These are phyloP conservation scores for Phragmites australis DNA, from an alignment of 176 grass and related monocot species.

Conservation along the genomic window DNA sequence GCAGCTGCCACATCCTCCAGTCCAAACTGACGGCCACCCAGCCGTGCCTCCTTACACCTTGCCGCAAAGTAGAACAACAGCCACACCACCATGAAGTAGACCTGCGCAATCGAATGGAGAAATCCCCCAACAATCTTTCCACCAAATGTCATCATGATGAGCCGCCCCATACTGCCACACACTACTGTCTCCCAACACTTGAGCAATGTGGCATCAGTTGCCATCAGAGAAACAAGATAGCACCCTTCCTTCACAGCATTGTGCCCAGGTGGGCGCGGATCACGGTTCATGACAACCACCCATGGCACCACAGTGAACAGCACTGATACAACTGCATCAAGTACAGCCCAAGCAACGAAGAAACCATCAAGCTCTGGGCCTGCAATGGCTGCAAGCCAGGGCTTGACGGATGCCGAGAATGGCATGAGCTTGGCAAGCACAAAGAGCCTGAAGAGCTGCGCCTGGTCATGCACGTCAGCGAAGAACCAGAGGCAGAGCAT, in stretches of 20 bases:
- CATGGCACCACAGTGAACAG: conserved; percentile 88
- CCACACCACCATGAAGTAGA: conserved; percentile 98
- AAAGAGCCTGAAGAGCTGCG: conserved; percentile 82
- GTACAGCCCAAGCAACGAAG: conserved; percentile 73
- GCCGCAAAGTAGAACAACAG: conserved; percentile 72
- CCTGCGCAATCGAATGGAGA: conserved; percentile 61
- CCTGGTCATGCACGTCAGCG: conserved; percentile 68
- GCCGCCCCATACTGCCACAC: conserved; percentile 71
- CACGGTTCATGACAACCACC: conserved; percentile 86
- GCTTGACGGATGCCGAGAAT: conserved; percentile 64
- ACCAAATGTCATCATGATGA: conserved; percentile 56
- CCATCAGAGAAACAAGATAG: conserved; percentile 74
- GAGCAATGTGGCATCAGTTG: conserved; percentile 70
- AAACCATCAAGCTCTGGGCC: conserved; percentile 63
- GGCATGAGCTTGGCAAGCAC: conserved; percentile 81
- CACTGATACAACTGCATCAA: conserved; percentile 74
- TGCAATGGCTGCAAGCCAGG: conserved; percentile 50
- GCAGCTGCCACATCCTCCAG: conserved; percentile 76
- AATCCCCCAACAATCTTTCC: conserved; percentile 72
- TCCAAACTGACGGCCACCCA: conserved; percentile 71
- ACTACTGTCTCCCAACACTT: conserved; percentile 82
- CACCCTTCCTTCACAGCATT: conserved; percentile 90
- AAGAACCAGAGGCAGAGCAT: conserved; percentile 88
- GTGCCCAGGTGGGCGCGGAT: conserved; percentile 55
- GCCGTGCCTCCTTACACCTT: conserved; percentile 61